These are phyloP conservation scores for Musa schizocarpa DNA, from an alignment of 176 grass and related monocot species.

Conservation along the genomic window DNA sequence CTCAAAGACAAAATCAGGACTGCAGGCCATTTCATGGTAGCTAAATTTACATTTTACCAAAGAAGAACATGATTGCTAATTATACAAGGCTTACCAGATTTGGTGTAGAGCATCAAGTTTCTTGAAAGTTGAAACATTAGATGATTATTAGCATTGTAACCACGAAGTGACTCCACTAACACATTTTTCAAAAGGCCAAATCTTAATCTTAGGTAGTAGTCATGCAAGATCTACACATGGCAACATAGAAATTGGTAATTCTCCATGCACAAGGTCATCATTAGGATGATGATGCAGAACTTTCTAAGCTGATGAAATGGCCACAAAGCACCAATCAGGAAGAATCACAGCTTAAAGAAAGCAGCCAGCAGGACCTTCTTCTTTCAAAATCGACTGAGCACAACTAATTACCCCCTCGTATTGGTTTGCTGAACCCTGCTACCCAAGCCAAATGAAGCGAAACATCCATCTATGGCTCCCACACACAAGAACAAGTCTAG, in stretches of 20 bases:
- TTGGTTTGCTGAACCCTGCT: slow-evolving; percentile 20
- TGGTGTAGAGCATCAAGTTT: neutral
- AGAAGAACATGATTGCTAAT: neutral
- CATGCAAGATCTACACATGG: neutral
- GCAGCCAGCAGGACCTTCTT: slow-evolving; percentile 22
- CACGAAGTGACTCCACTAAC: neutral
- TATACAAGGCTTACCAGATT: neutral
- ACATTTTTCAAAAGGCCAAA: neutral
- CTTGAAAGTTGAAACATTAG: neutral
- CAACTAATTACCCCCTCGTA: slow-evolving; percentile 20
- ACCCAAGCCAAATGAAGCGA: neutral
- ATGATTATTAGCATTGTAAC: neutral
- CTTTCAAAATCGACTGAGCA: slow-evolving; percentile 19
- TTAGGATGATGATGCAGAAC: neutral
- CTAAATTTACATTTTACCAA: neutral
- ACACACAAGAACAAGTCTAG: neutral
- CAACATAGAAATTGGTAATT: neutral
- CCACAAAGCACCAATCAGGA: neutral
- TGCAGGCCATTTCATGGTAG: neutral
- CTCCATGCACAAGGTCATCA: neutral
- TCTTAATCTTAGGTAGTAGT: neutral
- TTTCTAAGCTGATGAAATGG: neutral
- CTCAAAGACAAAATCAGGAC: neutral
- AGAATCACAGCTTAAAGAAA: slow-evolving; percentile 15
- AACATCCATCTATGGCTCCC: neutral